Conservation (phyloP, 768 basidiomycete species). For the Hemileccinum impolitum region DNA sequence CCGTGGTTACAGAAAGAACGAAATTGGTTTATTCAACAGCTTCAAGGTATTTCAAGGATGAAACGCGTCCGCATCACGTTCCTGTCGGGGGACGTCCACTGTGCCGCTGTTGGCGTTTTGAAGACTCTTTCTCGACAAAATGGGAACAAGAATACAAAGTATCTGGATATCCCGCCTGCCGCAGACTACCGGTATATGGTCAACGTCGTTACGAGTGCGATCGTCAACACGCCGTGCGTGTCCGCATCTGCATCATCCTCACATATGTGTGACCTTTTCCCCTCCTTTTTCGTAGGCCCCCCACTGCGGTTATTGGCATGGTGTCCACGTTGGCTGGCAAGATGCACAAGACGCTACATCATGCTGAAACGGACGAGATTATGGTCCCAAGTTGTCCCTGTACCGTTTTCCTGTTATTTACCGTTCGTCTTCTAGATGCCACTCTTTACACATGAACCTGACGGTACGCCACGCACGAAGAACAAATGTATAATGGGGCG, state of each 20-base stretch:
- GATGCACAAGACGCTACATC: constrained; percentile 82
- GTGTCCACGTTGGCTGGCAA: constrained; percentile 79
- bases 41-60: constrained; percentile 66
- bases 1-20: constrained; percentile 67
- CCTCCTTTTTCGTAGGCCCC: constrained; percentile 40
- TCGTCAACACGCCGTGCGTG: constrained; percentile 92
- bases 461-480: constrained; percentile 64
- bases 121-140: constrained; percentile 51
- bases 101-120: constrained; percentile 77
- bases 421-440: constrained; percentile 52
- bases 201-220: constrained; percentile 86
- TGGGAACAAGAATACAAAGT: constrained; percentile 42
- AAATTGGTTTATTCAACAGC: constrained; percentile 79
- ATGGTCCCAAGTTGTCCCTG: constrained; percentile 52
- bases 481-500: constrained; percentile 82
- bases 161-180: constrained; percentile 40
- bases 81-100: constrained; percentile 92
- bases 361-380: constrained; percentile 77
- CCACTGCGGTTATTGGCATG: constrained; percentile 69
- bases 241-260: background rate
- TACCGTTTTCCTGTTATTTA: background rate
- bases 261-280: background rate
- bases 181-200: constrained; percentile 87
- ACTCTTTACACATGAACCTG: constrained; percentile 71
- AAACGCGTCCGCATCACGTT: constrained; percentile 77